phyloP scores from a whole-genome alignment of 768 basidiomycete species.

The Dioszegia aurantiaca region DNA sequence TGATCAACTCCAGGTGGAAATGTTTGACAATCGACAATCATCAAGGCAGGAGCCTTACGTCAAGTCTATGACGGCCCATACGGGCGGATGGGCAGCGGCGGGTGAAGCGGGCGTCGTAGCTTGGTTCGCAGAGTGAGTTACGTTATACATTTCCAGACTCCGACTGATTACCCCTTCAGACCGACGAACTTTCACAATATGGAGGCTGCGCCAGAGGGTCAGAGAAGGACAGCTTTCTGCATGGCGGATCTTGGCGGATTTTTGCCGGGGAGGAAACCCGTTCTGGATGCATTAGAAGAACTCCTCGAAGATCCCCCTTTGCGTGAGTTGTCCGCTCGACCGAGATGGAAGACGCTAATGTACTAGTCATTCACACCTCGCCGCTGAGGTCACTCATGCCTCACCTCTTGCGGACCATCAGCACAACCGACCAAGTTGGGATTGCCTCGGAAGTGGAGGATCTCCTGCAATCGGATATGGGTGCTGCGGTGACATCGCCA shows the following conservation, averaged over 20 bases:
- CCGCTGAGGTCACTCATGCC: slow-evolving; percentile 27
- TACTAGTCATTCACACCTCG: slow-evolving; percentile 16
- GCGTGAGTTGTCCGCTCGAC: slow-evolving; percentile 25
- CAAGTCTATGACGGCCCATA: slow-evolving; percentile 23
- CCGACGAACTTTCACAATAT: slow-evolving; percentile 36
- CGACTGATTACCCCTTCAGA: slow-evolving; percentile 16
- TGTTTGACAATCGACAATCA: slow-evolving; percentile 6
- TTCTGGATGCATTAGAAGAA: slow-evolving; percentile 20
- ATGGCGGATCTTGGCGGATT: slow-evolving; percentile 25
- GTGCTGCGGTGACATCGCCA: neutral
- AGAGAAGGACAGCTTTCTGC: slow-evolving; percentile 19
- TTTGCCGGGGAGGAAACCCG: neutral
- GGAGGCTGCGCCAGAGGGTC: slow-evolving; percentile 27
- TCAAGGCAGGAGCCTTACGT: slow-evolving; percentile 8
- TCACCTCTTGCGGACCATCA: slow-evolving; percentile 20
- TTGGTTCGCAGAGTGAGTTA: slow-evolving; percentile 40
- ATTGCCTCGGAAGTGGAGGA: slow-evolving; percentile 2
- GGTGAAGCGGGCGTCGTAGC: slow-evolving; percentile 23
- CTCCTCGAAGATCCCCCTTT: slow-evolving; percentile 23
- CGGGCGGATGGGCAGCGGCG: slow-evolving; percentile 25
- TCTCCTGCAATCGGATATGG: slow-evolving; percentile 1
- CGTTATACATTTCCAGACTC: neutral
- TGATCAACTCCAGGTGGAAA: slow-evolving; percentile 15
- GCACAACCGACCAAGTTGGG: neutral
- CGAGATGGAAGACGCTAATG: no score